Conservation (phyloP, 169 alveolate genomes). For the Perkinsus olseni region DNA sequence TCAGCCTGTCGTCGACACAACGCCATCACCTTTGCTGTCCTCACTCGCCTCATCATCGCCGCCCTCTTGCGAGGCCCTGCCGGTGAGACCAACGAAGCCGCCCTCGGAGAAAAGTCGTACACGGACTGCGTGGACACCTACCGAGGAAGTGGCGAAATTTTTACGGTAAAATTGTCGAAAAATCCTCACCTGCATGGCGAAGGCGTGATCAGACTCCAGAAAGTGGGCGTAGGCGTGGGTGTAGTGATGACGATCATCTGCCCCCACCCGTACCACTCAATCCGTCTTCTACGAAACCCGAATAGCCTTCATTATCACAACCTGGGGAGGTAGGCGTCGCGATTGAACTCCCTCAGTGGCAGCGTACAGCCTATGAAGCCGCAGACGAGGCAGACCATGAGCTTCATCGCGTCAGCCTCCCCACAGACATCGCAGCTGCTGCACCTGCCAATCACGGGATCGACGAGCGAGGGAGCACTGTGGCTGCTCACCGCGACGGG, state of each 20-base stretch:
- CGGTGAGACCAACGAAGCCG: not conserved
- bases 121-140: not conserved
- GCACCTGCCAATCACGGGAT: not conserved
- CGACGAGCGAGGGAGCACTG: no score
- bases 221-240: not conserved
- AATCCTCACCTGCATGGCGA: not conserved
- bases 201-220: not conserved
- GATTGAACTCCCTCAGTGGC: not conserved
- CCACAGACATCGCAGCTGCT: conserved; percentile 35
- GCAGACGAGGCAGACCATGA: conserved; percentile 26
- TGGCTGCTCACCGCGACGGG: conserved; percentile 36
- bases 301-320: not conserved
- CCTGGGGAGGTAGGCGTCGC: not conserved
- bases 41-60: not conserved
- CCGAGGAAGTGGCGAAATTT: not conserved
- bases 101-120: not conserved
- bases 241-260: not conserved
- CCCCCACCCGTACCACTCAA: no score
- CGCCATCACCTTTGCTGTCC: not conserved
- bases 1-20: no score
- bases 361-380: conserved; percentile 33
- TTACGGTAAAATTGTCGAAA: not conserved
- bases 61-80: not conserved
- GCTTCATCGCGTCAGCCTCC: conserved; percentile 9
- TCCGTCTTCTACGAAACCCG: not conserved